phyloP scores from a whole-genome alignment of 352 stramenopile species.

The Albugo laibachii region DNA sequence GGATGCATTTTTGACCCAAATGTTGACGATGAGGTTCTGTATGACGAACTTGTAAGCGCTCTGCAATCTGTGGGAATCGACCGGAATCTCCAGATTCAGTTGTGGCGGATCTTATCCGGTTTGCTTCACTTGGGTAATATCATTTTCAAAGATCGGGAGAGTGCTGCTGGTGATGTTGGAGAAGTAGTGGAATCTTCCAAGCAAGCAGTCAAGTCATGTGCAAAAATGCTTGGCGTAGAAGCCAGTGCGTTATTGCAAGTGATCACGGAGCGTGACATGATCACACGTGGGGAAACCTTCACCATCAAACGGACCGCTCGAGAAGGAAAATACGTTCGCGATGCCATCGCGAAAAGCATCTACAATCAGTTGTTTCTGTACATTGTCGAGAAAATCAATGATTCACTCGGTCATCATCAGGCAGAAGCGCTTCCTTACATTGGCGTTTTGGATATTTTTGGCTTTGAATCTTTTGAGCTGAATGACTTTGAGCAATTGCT shows the following conservation, averaged over 20 bases:
- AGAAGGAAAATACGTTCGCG: conserved; percentile 66
- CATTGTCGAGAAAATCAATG: conserved; percentile 70
- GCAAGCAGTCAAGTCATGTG: conserved; percentile 27
- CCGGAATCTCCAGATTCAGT: conserved; percentile 32
- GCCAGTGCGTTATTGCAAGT: conserved; percentile 30
- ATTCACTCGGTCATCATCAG: conserved; percentile 55
- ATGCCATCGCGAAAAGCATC: conserved; percentile 87
- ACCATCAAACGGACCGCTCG: conserved; percentile 58
- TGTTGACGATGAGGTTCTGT: conserved; percentile 73
- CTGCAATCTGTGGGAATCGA: conserved; percentile 63
- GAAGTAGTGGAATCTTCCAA: conserved; percentile 21
- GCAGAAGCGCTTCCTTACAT: conserved; percentile 61
- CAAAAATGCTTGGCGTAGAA: conserved; percentile 58
- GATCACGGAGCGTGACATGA: conserved; percentile 66
- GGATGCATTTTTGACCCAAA: conserved; percentile 64
- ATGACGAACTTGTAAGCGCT: conserved; percentile 64
- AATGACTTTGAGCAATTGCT: conserved; percentile 85
- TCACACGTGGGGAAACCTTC: conserved; percentile 58
- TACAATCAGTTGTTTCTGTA: conserved; percentile 83
- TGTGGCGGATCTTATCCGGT: conserved; percentile 58
- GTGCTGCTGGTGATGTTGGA: conserved; percentile 49
- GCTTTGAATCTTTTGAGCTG: conserved; percentile 90
- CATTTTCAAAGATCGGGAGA: conserved; percentile 50
- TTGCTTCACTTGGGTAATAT: conserved; percentile 73
- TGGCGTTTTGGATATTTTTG: conserved; percentile 94